Evolutionary conservation across 352 stramenopile genomes (phyloP), one percentile per base, ranked within the genome.

Genomic region (Pythium graminicola): DNA sequence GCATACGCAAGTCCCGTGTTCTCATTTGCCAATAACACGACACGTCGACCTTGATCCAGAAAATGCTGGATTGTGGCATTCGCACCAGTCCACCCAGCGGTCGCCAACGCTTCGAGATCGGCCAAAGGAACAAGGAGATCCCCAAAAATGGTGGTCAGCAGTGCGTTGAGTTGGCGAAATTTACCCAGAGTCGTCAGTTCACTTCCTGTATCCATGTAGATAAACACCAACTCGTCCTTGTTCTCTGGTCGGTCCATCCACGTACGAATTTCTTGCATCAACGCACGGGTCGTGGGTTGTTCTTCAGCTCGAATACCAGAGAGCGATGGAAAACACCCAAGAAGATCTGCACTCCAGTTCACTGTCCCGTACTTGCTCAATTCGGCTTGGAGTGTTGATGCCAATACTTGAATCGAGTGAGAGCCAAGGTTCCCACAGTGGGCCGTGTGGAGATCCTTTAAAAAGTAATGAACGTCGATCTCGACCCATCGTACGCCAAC

Each of bases 381-480:
- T 35, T 75, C 54, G 22, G 44, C 49, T 42, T 71, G 60, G 11
- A 82, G 60, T 3, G 67, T 65, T 17, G 64, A 43, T 27, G 80
- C 76, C 41, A 79, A 62, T 1, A 58, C 55, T 40, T 67, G 29
- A 23, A 80, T 58, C 6, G 65, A 70, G 35, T 55, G 46, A 2
- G 56, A 83, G 16, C 59, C 64, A 4, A 82, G 63, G 43, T 69
- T 71, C 19, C 73, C 73, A 23, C 76, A 87, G 39, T 87, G 76
- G 3, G 65, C 75, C n/a, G 69, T 76, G 46, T 67, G 70, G 20
- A 87, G 64, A 22, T 84, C 65, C 9, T 71, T 60, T 23, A 81
- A 44, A 54, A 85, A 85, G 54, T 67, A 85, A 60, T 87, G 76
- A 20, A 73, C 76, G 51, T 87, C 73, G 20, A 87, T 65, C 57